Conservation (phyloP, 805 yeast genomes). For the Lachancea kluyveri region DNA sequence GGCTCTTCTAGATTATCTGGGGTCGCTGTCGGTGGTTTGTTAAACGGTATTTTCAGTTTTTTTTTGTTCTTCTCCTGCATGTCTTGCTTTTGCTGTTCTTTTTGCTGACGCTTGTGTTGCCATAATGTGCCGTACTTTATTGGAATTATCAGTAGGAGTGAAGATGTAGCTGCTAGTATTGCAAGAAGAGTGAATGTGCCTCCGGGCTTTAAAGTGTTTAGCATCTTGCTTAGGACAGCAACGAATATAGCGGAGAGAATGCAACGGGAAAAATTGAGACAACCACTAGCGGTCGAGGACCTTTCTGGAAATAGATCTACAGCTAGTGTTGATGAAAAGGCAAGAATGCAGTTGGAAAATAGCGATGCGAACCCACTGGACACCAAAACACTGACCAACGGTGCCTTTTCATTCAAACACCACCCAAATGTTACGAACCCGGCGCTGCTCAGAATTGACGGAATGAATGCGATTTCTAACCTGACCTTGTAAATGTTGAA, state of each 20-base stretch:
- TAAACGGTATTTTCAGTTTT: no score
- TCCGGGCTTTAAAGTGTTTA: conserved; percentile 51
- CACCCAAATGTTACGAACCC: conserved; percentile 60
- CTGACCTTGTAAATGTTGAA: conserved; percentile 55
- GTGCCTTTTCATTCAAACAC: conserved; percentile 48
- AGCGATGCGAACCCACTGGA: conserved; percentile 51
- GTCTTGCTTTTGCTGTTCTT: conserved; percentile 1
- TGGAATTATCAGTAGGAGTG: conserved; percentile 22
- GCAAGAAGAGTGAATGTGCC: conserved; percentile 75
- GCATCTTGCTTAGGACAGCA: conserved; percentile 63
- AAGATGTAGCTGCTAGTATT: conserved; percentile 34
- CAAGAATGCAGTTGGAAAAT: conserved; percentile 52
- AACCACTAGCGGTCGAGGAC: conserved; percentile 69
- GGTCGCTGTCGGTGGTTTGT: no score
- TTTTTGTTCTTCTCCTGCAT: conserved; percentile 1
- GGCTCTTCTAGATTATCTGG: background rate
- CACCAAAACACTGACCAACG: conserved; percentile 51
- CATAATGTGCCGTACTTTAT: conserved; percentile 30
- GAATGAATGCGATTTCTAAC: conserved; percentile 39
- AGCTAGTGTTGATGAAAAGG: conserved; percentile 56
- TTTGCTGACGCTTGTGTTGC: conserved; percentile 10
- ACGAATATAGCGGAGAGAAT: conserved; percentile 63
- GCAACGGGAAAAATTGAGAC: conserved; percentile 69
- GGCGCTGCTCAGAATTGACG: conserved; percentile 35
- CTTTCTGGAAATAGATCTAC: conserved; percentile 71